Evolutionary conservation across 768 basidiomycete species (phyloP), one percentile per base, ranked within the genome.

Genomic region (Amanita subjunquillea): DNA sequence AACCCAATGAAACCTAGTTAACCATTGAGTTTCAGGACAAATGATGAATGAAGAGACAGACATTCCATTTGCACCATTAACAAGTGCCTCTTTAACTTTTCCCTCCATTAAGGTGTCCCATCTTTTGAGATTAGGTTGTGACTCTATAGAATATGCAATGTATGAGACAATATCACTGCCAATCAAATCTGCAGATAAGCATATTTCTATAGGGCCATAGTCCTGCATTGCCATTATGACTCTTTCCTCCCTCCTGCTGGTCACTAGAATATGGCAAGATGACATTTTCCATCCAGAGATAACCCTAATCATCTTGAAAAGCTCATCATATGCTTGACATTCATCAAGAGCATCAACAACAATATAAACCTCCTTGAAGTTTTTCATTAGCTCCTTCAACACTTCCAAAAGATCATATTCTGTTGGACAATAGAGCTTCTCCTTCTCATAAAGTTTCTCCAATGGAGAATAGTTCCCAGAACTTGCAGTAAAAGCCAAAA

Each of bases 281-380:
- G 17, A 15, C 2, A 34, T 48, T 12, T 48, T 4, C 32, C 46
- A 32, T 9, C 32, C 32, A 36, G 6, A 9, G n/a, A 48, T 36
- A 7, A 15, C 34, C 4, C 34, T 48, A 5, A 48, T 32, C 7
- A 36, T 10, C 22, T 48, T 36, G 5, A 48, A 34, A 15, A 36
- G n/a, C 4, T 48, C 15, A 2, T 48, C 6, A n/a, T 36, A 48
- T 15, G 8, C 6, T 7, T 17, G 15, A 30, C 46, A 47, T 34
- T 47, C 46, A 47, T 47, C 46, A 6, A 47, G 20, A 22, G 46
- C 46, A 48, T 48, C 46, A 32, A 48, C 9, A n/a, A 48, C 46
- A 48, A 48, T 37, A 30, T 48, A 48, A 12, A 8, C 20, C 20
- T 32, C 15, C 30, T 48, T 48, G 32, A 32, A 48, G 20, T 0